Conservation (phyloP, 2,329 filamentous ascomycete species). For the Pseudocercospora crystallina region DNA sequence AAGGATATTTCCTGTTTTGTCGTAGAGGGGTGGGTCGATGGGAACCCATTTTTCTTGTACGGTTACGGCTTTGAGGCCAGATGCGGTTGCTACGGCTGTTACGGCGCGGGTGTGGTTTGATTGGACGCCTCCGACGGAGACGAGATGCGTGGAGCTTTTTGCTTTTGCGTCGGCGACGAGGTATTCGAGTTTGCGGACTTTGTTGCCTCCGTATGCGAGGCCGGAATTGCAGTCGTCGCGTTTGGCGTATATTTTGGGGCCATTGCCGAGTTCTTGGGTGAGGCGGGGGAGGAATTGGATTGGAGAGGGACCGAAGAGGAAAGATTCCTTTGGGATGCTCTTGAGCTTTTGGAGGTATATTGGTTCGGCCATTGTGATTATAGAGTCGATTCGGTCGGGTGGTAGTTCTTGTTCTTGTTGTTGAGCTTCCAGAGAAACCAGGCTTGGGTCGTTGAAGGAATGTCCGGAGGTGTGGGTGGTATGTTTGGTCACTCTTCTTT, state of each 20-base stretch:
- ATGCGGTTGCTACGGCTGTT: constrained; percentile 35
- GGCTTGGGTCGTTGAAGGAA: background rate
- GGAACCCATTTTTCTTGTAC: constrained; percentile 36
- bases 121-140: constrained; percentile 40
- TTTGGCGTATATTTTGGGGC: constrained; percentile 66
- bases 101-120: constrained; percentile 41
- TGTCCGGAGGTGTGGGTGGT: background rate
- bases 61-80: constrained; percentile 34
- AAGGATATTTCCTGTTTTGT: constrained; percentile 68
- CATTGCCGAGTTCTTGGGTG: constrained; percentile 56
- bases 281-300: constrained; percentile 68
- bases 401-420: background rate
- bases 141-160: constrained; percentile 32
- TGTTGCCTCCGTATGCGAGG: constrained; percentile 41
- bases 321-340: constrained; percentile 58
- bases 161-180: constrained; percentile 37
- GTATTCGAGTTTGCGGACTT: constrained; percentile 41
- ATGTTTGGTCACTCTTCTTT: background rate
- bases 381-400: background rate
- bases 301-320: constrained; percentile 68
- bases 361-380: constrained; percentile 8
- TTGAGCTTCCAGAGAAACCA: background rate
- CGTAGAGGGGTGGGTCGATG: constrained; percentile 29
- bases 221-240: constrained; percentile 61
- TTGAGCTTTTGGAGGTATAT: constrained; percentile 24